Conservation (phyloP, 208 protist species). For the Blastocrithidia nonstop region DNA sequence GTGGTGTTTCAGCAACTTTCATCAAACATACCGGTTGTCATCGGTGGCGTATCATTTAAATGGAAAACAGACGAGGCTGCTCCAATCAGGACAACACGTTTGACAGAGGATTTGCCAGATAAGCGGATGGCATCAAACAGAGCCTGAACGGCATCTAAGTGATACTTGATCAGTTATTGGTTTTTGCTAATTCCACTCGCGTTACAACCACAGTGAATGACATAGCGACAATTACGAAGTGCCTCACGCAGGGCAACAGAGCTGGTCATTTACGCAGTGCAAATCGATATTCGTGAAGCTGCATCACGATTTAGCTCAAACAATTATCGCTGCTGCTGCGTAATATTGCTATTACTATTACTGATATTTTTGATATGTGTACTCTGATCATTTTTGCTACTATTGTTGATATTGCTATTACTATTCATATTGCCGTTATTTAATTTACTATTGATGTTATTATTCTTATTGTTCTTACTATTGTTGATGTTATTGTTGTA, state of each 20-base stretch:
- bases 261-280: constrained; percentile 62
- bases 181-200: constrained; percentile 9
- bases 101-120: constrained; percentile 60
- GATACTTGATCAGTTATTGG: constrained; percentile 29
- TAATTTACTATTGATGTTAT: background rate
- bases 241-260: constrained; percentile 52
- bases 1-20: constrained; percentile 72
- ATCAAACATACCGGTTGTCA: constrained; percentile 49
- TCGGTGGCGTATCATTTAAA: constrained; percentile 46
- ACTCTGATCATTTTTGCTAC: background rate
- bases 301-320: constrained; percentile 16
- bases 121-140: constrained; percentile 79
- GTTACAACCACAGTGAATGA: constrained; percentile 79
- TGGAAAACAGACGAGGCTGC: constrained; percentile 65
- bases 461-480: background rate
- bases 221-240: constrained; percentile 68
- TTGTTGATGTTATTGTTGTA: constrained; percentile 1
- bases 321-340: background rate
- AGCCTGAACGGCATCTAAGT: constrained; percentile 60
- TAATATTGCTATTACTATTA: background rate
- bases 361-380: background rate
- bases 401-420: background rate
- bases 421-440: background rate
- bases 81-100: constrained; percentile 74
- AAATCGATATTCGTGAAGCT: constrained; percentile 43